These are phyloP conservation scores for Rubia peregrina DNA, from an alignment of 305 asterid species.

Conservation along the genomic window DNA sequence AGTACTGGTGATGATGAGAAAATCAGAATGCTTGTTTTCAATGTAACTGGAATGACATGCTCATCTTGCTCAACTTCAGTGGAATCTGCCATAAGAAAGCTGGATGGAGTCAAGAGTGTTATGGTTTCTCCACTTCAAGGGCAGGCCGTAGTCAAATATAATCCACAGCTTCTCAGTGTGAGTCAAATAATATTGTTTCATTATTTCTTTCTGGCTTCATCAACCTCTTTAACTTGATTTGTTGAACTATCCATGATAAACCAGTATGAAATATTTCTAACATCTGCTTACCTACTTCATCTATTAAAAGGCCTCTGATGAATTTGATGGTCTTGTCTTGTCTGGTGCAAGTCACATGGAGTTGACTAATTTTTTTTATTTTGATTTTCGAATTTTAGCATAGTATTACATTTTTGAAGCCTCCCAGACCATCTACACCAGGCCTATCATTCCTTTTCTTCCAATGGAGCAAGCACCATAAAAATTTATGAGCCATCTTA, in stretches of 20 bases:
- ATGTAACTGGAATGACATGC: conserved; percentile 74
- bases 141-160: conserved; percentile 78
- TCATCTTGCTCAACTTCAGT: conserved; percentile 81
- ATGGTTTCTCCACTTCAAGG: conserved; percentile 88
- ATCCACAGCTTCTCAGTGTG: conserved; percentile 60
- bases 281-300: conserved; percentile 7
- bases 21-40: conserved; percentile 67
- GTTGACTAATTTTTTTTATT: too few species aligned
- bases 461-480: background rate
- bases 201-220: conserved; percentile 10
- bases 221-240: background rate
- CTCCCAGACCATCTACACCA: conserved; percentile 1
- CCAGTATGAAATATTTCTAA: background rate
- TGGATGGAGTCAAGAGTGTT: conserved; percentile 65
- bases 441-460: background rate
- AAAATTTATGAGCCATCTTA: background rate
- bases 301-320: background rate
- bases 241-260: background rate
- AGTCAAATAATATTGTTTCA: conserved; percentile 30
- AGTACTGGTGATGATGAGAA: conserved; percentile 34
- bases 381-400: background rate
- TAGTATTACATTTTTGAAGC: background rate
- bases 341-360: background rate
- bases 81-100: conserved; percentile 61
- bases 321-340: background rate